Percentiles rank a stretch among this genome's conserved stretches.
These are phyloP conservation scores for Ogataea philodendri DNA, from an alignment of 805 yeast genomes.

Conservation along the genomic window DNA sequence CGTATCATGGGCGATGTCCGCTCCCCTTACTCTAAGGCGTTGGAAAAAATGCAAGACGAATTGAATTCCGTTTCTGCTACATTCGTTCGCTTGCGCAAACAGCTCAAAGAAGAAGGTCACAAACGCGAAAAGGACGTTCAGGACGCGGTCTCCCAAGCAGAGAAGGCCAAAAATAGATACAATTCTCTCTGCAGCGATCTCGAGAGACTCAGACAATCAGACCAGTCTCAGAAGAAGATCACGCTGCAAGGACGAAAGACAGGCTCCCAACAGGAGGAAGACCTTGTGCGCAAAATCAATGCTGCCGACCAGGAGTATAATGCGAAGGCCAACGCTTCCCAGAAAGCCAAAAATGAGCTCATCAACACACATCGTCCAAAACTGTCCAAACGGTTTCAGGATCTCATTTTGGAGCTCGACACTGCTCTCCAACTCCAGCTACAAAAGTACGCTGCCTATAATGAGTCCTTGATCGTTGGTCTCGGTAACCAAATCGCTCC, in stretches of 20 bases:
- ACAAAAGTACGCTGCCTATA: conserved; percentile 84
- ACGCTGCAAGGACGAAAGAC: conserved; percentile 77
- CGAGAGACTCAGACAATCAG: conserved; percentile 72
- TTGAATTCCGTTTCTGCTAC: conserved; percentile 66
- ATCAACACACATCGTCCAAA: conserved; percentile 75
- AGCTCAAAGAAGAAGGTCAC: conserved; percentile 76
- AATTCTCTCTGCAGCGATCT: conserved; percentile 79
- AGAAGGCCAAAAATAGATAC: conserved; percentile 81
- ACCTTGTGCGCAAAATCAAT: conserved; percentile 73
- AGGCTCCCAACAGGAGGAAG: conserved; percentile 88
- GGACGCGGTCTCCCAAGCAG: conserved; percentile 81
- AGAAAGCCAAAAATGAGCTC: conserved; percentile 70
- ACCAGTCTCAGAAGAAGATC: conserved; percentile 80
- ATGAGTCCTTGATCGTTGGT: conserved; percentile 79
- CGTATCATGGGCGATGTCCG: conserved; percentile 64
- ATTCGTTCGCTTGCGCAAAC: conserved; percentile 70
- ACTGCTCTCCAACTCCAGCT: conserved; percentile 85
- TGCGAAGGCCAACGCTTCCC: conserved; percentile 69
- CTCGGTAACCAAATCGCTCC: conserved; percentile 84
- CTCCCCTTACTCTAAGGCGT: conserved; percentile 69
- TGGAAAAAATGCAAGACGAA: conserved; percentile 85
- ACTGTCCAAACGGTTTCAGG: conserved; percentile 65
- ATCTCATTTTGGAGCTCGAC: conserved; percentile 81
- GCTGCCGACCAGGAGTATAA: conserved; percentile 85
- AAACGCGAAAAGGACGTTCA: conserved; percentile 79